Base-by-base conservation (phyloP, 768 basidiomycete genomes). In the Boletus subparvulus region DNA sequence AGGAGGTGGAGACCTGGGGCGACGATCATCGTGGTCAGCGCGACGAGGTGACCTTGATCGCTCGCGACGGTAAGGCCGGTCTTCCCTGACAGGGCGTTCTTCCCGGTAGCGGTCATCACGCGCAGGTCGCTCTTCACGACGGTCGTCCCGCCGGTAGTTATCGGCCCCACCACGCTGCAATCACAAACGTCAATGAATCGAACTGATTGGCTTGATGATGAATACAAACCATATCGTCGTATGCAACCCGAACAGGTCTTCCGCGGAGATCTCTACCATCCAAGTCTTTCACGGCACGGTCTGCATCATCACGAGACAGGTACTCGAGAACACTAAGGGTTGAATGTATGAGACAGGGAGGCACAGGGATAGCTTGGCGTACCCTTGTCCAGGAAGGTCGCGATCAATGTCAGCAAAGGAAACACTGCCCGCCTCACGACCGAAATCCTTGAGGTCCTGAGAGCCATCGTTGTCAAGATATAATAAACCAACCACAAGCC, bases 391-490 rank as follows among this genome's bases (percentile, higher is more conserved):
- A 26, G 90, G 85, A 60, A 73, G 71, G 67, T 94, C 88, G 39
- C 93, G 87, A 69, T 98, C 95, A 58, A 98, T 88, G 69, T 98
- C 96, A 41, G 96, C 94, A 66, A 90, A 98, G 19, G 90, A 92
- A 55, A 98, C 93, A 68, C 86, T 90, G 42, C 93, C 94, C 48
- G 91, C 92, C 67, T 93, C 88, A 59, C 96, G 92, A 64, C 94
- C 96, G 59, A 95, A 98, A 70, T 98, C 96, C 75, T 98, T 98
- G 71, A 98, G 78, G 71, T 98, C 96, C 96, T 98, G 71, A 67
- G 74, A 69, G 73, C 54, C 74, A 64, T 74, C 72, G 70, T 54
- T 28, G 62, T 64, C 53, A 68, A 58, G 60, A 62, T 36, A 58
- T n/a, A 49, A 44, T 26, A 40, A 49, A 52, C 28, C 26, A 44